Evolutionary conservation across 169 alveolate species (phyloP), one percentile per base, ranked within the genome.

Genomic region (Pseudocohnilembus persalinus): DNA sequence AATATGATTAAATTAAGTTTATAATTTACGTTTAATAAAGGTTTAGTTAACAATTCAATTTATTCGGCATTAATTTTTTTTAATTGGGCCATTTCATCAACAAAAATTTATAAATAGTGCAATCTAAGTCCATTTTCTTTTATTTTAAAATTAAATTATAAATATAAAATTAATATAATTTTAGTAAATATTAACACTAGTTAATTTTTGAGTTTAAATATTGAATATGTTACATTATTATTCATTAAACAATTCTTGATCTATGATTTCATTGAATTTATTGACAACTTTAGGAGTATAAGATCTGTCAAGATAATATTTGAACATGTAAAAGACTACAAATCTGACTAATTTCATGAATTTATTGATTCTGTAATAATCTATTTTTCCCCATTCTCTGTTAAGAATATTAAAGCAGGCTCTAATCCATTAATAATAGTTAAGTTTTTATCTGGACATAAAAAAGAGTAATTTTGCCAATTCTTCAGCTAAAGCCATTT

Each of bases 331-430:
- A 25, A 72, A 28, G 25, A 79, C 0, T n/a, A 79, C 76, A 16
- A 34, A 34, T 63, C 84, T 79, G 30, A 63, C 63, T 63, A 79
- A 79, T 0, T 68, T 34, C 30, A 33, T 29, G 30, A 79, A 79
- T 29, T 79, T 79, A 79, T 79, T 79, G 6, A 79, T 73, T 79
- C 84, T 79, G 75, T 73, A 79, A 30, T 79, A 79, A 79, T 79
- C 84, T 34, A 79, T 79, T 79, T 79, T 79, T 49, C 28, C 29
- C 84, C 84, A 79, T 79, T 79, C 84, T 63, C 64, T 79, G 29
- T 63, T 63, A 63, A 79, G 34, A 15, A 79, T 79, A 79, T 29
- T 79, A 49, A 79, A 79, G 20, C 77, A 49, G 0, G 84, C 84
- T 79, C 64, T 34, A 24, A 63, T 35, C 84, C 84, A 79, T 31